These are phyloP conservation scores for Tolypocladium ovalisporum DNA, from an alignment of 2,329 filamentous ascomycete species.

Conservation along the genomic window DNA sequence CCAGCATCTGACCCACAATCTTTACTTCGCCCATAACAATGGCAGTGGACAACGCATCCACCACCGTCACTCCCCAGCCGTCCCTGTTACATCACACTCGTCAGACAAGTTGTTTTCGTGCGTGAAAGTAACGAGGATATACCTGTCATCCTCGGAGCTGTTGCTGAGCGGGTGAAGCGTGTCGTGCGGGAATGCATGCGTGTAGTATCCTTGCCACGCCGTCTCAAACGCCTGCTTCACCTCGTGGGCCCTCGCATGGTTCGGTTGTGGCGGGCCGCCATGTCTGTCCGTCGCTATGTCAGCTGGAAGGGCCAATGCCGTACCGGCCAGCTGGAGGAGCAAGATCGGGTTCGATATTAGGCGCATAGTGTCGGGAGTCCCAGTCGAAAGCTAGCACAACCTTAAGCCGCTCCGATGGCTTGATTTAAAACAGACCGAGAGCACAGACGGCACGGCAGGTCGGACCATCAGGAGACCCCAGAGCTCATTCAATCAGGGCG, in stretches of 20 bases:
- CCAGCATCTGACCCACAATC: conserved; percentile 59
- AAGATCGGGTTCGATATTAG: conserved; percentile 1
- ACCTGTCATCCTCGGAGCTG: conserved; percentile 58
- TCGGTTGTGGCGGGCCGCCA: conserved; percentile 9
- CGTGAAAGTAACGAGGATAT: conserved; percentile 8
- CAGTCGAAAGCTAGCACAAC: not conserved
- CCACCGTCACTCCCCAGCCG: conserved; percentile 73
- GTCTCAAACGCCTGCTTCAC: conserved; percentile 59
- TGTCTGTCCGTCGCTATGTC: not conserved
- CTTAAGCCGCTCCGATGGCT: not conserved
- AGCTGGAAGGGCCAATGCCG: conserved; percentile 1
- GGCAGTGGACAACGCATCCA: conserved; percentile 73
- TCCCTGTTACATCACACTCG: conserved; percentile 41
- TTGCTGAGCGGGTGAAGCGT: conserved; percentile 61
- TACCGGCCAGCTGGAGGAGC: conserved; percentile 4
- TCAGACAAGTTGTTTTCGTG: not conserved
- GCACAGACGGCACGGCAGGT: not conserved
- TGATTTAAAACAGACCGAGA: not conserved
- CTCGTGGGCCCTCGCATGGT: conserved; percentile 38
- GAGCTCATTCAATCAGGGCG: not conserved
- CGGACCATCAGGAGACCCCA: too few relatives aligned
- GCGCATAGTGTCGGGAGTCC: conserved; percentile 4
- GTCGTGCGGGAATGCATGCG: conserved; percentile 68
- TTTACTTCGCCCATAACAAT: conserved; percentile 61
- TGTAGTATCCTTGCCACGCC: conserved; percentile 63